A percentile compares a stretch with the other conserved stretches of the same genome.
Evolutionary conservation across 768 basidiomycete species (phyloP).

Genomic region (Pisolithus albus): DNA sequence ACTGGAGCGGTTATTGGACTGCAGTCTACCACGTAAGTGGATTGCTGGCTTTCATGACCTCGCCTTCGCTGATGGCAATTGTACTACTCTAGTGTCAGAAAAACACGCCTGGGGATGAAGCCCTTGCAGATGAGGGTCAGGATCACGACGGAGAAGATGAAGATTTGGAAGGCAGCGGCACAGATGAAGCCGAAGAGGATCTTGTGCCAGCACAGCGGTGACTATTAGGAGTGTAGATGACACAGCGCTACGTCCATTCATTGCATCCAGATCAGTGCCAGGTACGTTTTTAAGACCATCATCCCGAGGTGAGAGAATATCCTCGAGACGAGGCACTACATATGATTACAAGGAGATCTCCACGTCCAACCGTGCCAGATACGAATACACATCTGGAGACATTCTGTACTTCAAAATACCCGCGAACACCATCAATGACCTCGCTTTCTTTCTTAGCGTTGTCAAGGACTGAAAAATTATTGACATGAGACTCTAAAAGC

Average conservation of each 20-base stretch:
- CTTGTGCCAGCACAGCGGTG: slow-evolving; percentile 26
- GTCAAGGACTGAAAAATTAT: slow-evolving; percentile 46
- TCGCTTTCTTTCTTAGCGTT: slow-evolving; percentile 68
- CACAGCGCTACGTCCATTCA: not conserved
- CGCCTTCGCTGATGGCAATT: slow-evolving; percentile 1
- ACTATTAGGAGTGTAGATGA: slow-evolving; percentile 1
- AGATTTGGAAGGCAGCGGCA: slow-evolving; percentile 17
- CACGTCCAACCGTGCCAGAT: slow-evolving; percentile 78
- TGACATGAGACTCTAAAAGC: slow-evolving; percentile 13
- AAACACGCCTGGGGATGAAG: slow-evolving; percentile 9
- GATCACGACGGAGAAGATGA: slow-evolving; percentile 22
- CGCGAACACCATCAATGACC: slow-evolving; percentile 84
- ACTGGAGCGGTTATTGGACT: slow-evolving; percentile 86
- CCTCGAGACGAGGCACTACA: not conserved
- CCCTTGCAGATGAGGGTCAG: slow-evolving; percentile 21
- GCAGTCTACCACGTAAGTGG: slow-evolving; percentile 70
- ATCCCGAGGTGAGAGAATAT: not conserved
- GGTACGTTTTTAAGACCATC: not conserved
- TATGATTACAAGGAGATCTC: slow-evolving; percentile 61
- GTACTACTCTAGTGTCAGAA: slow-evolving; percentile 29
- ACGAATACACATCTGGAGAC: slow-evolving; percentile 85
- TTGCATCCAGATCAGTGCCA: not conserved
- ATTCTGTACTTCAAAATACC: slow-evolving; percentile 84
- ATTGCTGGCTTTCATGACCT: not conserved
- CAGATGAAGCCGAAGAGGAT: slow-evolving; percentile 11